Base-by-base conservation (phyloP, 2,329 filamentous ascomycete species). In the Aspergillus sclerotialis region DNA sequence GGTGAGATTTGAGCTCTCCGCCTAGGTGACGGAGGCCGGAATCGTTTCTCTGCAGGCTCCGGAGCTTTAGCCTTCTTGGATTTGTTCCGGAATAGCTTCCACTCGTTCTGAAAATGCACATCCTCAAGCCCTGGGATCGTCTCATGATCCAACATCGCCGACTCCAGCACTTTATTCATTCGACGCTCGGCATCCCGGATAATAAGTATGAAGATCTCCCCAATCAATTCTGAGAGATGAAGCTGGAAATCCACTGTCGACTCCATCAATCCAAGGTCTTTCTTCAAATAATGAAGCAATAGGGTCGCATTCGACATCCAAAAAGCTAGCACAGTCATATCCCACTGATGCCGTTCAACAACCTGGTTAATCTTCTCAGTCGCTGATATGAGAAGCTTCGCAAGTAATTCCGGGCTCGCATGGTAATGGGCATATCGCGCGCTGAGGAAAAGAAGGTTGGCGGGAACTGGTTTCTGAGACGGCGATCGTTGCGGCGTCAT, bases 301-400 rank as follows among this genome's bases (percentile, higher is more conserved):
- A 98, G 67, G 0, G 92, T 98, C 7, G 87, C 88, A 59, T 98
- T 98, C 2, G 92, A 96, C 53, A 95, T 88, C 92, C 92, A 98
- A 56, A 98, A 98, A 2, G 92, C 92, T 24, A 98, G 70, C 46
- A 98, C 94, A 0, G 92, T 98, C 92, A 98, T 98, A 56, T 98
- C 92, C 92, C 92, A 96, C 56, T 98, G 92, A 54, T 90, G 81
- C 41, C 77, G 77, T 61, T 96, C 92, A n/a, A 98, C 88, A 18
- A 95, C 87, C 31, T 88, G 82, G 55, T 96, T 96, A 51, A 98
- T 96, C 62, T 90, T 92, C 53, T 94, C 87, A 75, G 94, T 94
- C 24, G 92, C 87, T 23, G 83, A 82, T 16, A 84, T 73, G 11
- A 98, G 75, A 16, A 96, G 75, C 28, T 83, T 82, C 12, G 78